Base-by-base conservation (phyloP, 2,329 filamentous ascomycete genomes). In the Cryphonectria nitschkei region DNA sequence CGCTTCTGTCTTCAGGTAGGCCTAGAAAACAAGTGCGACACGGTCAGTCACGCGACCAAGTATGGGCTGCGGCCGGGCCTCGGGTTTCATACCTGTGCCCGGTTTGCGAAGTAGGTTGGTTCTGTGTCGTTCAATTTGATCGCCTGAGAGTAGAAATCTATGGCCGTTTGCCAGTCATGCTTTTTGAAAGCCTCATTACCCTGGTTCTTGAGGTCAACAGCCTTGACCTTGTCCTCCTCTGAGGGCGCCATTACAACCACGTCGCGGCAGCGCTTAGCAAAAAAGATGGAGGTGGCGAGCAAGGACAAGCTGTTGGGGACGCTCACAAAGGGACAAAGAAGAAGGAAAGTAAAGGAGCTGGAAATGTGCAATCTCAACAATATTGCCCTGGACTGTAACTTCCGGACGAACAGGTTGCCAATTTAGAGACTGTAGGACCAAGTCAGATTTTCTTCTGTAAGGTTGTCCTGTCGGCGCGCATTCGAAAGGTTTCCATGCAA, bases 1-100 rank as follows among this genome's bases (percentile, higher is more conserved):
- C 29, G 95, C 90, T 82, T 99, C 96, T 54, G 95, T 91, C 84
- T 98, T 98, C 81, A 99, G 95, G 80, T 99, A 88, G 74, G 93
- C 93, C 94, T 97, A 77, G 37, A 71, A 71, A 56, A 34, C 39
- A 60, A 61, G 19, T 65, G 32, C 58, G 14, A 58, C 26, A 8
- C 29, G 69, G 79, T 87, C 73, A 87, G 85, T 84, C 82, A 85
- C 81, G 80, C 81, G 81, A 84, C 77, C 78, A 78, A 68, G 61
- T 34, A 67, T 62, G 37, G 52, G 67, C 58, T 64, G 52, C 64
- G 70, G 68, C 52, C 68, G 74, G 76, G 77, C 34, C 34, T 34
- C 39, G 62, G 60, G 65, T 73, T 70, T 83, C 87, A 74, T 81
- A 97, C 95, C 88, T 98, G 95, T 29, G 96, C 96, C 80, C 96